Conservation (phyloP, 208 protist species). For the Wallacemonas sp. region DNA sequence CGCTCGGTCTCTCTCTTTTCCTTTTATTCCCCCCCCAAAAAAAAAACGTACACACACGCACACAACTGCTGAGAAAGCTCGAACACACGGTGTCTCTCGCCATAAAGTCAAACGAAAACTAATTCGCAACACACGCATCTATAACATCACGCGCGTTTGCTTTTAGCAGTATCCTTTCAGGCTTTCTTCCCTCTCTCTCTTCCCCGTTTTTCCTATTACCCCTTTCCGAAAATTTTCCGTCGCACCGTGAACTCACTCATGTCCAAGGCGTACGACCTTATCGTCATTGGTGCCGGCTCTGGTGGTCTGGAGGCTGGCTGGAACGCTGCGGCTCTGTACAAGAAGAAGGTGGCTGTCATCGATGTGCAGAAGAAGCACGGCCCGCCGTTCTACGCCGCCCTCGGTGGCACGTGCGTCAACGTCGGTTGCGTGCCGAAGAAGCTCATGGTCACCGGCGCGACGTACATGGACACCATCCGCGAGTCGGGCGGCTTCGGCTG, state of each 20-base stretch:
- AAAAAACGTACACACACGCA: no score
- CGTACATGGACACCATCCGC: slow-evolving; percentile 79
- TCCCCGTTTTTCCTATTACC: slow-evolving; percentile 1
- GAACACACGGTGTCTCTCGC: no score
- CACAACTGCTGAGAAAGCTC: no score
- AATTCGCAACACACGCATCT: no score
- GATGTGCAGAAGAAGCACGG: slow-evolving; percentile 82
- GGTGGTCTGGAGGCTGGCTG: slow-evolving; percentile 88
- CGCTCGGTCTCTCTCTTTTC: no score
- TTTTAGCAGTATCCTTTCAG: background rate
- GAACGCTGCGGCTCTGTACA: slow-evolving; percentile 80
- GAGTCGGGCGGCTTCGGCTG: slow-evolving; percentile 85
- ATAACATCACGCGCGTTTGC: no score
- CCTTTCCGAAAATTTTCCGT: slow-evolving; percentile 52
- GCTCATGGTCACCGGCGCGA: slow-evolving; percentile 84
- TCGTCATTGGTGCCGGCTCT: slow-evolving; percentile 89
- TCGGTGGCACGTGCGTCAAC: slow-evolving; percentile 89
- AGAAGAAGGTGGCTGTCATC: slow-evolving; percentile 88
- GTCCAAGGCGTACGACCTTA: slow-evolving; percentile 82
- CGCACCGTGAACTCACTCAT: slow-evolving; percentile 31
- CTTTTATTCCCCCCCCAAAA: no score
- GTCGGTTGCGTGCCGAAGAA: slow-evolving; percentile 91
- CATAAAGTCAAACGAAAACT: no score
- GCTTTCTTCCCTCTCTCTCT: slow-evolving; percentile 16
- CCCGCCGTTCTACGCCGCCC: slow-evolving; percentile 71